These are phyloP conservation scores for Clavaria fumosa DNA, from an alignment of 768 basidiomycete species.

Conservation along the genomic window DNA sequence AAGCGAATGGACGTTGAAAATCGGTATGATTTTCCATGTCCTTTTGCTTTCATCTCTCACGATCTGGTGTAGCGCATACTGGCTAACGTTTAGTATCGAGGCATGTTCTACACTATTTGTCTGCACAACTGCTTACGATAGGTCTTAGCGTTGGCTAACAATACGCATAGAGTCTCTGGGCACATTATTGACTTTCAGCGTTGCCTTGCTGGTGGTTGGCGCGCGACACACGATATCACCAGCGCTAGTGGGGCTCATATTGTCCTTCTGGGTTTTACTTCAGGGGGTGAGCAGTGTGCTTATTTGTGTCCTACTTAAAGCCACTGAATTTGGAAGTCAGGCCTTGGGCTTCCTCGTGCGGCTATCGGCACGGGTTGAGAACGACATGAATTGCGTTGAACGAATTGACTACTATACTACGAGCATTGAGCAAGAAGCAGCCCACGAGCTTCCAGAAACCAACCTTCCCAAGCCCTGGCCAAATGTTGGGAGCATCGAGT, in stretches of 20 bases:
- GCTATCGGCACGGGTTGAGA: constrained; percentile 76
- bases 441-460: constrained; percentile 44
- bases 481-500: constrained; percentile 48
- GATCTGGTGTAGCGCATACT: constrained; percentile 46
- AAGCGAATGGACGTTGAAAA: constrained; percentile 71
- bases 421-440: constrained; percentile 69
- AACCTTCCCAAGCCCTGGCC: constrained; percentile 64
- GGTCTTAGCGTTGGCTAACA: constrained; percentile 60
- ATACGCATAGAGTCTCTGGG: constrained; percentile 84
- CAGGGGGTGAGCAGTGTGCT: constrained; percentile 68
- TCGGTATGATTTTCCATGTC: constrained; percentile 24
- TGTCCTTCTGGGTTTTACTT: constrained; percentile 68
- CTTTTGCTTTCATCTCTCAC: constrained; percentile 1
- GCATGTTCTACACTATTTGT: constrained; percentile 18
- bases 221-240: constrained; percentile 64
- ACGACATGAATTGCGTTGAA: constrained; percentile 84
- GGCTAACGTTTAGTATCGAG: constrained; percentile 76
- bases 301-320: too few relatives aligned
- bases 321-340: too few relatives aligned
- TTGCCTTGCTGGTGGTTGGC: constrained; percentile 65
- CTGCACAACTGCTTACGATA: constrained; percentile 1
- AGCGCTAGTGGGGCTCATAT: constrained; percentile 56
- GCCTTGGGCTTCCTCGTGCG: constrained; percentile 60
- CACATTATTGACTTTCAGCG: constrained; percentile 50
- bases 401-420: constrained; percentile 71